Evolutionary conservation across 306 rosid genomes (phyloP).

Genomic region (Gynostemma pentaphyllum): DNA sequence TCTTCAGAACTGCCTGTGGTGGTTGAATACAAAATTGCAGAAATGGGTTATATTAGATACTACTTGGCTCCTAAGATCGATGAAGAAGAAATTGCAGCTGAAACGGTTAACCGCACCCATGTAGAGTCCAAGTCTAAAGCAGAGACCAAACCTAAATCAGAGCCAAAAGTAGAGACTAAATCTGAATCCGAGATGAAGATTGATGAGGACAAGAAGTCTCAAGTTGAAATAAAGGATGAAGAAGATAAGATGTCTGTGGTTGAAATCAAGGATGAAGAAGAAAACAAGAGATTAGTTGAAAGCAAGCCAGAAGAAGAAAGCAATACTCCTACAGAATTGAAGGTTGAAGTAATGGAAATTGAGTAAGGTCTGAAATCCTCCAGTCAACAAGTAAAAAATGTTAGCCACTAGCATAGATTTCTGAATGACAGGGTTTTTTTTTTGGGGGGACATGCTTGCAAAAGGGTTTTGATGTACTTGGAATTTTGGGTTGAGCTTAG

Average conservation of each 20-base stretch:
- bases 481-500: too few species aligned
- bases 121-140: slow-evolving; percentile 13
- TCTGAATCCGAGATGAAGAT: neutral
- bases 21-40: slow-evolving; percentile 17
- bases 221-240: slow-evolving; percentile 11
- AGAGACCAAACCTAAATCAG: slow-evolving; percentile 5
- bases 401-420: slow-evolving; percentile 5
- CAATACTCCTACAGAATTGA: neutral
- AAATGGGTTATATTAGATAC: slow-evolving; percentile 25
- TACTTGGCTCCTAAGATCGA: slow-evolving; percentile 66
- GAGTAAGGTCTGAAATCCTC: neutral
- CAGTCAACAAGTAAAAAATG: neutral
- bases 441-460: neutral
- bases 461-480: too few species aligned
- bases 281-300: neutral
- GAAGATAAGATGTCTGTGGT: slow-evolving; percentile 6
- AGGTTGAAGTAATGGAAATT: slow-evolving; percentile 17
- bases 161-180: slow-evolving; percentile 6
- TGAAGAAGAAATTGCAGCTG: slow-evolving; percentile 41
- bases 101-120: slow-evolving; percentile 16
- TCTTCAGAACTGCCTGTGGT: slow-evolving; percentile 29
- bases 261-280: neutral
- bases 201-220: neutral
- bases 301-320: neutral
- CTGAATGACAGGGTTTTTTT: neutral